Conservation (phyloP, 1,139 yeast species). For the Sugiyamaella xylanicola region DNA sequence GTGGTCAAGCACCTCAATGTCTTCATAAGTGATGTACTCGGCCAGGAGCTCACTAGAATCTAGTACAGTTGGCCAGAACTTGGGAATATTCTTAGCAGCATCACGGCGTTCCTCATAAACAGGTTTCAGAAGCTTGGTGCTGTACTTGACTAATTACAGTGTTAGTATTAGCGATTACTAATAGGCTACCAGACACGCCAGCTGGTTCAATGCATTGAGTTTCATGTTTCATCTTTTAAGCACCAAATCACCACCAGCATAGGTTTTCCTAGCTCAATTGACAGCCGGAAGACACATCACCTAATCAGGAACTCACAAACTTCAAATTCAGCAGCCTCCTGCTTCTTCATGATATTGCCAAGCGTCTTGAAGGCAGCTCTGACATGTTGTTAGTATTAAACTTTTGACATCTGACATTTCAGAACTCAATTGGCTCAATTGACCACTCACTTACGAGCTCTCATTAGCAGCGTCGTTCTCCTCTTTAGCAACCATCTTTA, state of each 20-base stretch:
- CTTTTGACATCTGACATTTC: neutral
- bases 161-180: too few relatives aligned
- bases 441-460: neutral
- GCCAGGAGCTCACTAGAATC: slow-evolving; percentile 38
- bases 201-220: too few relatives aligned
- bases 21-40: slow-evolving; percentile 41
- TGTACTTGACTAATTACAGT: slow-evolving; percentile 30
- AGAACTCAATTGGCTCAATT: neutral
- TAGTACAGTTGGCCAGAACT: slow-evolving; percentile 46
- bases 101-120: slow-evolving; percentile 42
- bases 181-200: too few relatives aligned
- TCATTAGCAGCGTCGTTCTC: neutral
- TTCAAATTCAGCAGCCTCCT: slow-evolving; percentile 37
- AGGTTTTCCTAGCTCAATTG: too few relatives aligned
- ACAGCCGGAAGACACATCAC: too few relatives aligned
- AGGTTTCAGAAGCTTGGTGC: slow-evolving; percentile 39
- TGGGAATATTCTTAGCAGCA: slow-evolving; percentile 37
- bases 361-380: slow-evolving; percentile 24
- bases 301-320: slow-evolving; percentile 29
- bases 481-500: neutral
- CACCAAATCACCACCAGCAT: too few relatives aligned
- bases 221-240: too few relatives aligned
- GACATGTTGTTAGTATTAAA: neutral
- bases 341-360: slow-evolving; percentile 58
- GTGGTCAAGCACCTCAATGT: slow-evolving; percentile 34